These are phyloP conservation scores for Wickerhamomyces rabaulensis DNA, from an alignment of 805 yeast genomes.

Conservation along the genomic window DNA sequence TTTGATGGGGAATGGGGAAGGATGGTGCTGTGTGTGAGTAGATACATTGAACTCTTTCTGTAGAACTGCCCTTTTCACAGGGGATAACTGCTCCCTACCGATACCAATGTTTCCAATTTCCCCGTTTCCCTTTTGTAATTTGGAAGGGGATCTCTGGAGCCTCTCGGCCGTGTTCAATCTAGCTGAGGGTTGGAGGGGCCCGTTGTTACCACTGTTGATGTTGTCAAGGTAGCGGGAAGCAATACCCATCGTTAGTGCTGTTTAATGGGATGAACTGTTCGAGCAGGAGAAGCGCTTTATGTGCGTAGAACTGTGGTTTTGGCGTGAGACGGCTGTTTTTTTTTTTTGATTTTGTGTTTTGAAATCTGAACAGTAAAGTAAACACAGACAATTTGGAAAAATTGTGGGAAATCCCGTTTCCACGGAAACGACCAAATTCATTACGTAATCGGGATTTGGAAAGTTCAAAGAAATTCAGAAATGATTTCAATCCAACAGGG, in stretches of 20 bases:
- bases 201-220: slow-evolving; percentile 7
- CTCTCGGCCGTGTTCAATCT: slow-evolving; percentile 10
- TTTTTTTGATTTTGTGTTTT: background rate
- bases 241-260: too few species aligned
- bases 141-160: background rate
- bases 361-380: background rate
- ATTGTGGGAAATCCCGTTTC: background rate
- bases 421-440: background rate
- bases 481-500: too few species aligned
- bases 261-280: too few species aligned
- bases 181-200: slow-evolving; percentile 17
- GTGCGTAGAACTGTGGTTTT: background rate
- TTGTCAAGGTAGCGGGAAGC: slow-evolving; percentile 25
- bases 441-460: background rate
- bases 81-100: background rate
- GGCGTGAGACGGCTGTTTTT: background rate
- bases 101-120: background rate
- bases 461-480: too few species aligned
- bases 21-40: background rate
- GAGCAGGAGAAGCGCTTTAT: slow-evolving; percentile 7
- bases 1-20: background rate
- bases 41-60: background rate
- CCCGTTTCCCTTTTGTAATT: background rate
- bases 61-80: slow-evolving; percentile 1
- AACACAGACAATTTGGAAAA: background rate